Percentiles rank a stretch among this genome's conserved stretches.
phyloP scores from a whole-genome alignment of 2,329 filamentous ascomycete genomes.

The Paraconiothyrium sp. region DNA sequence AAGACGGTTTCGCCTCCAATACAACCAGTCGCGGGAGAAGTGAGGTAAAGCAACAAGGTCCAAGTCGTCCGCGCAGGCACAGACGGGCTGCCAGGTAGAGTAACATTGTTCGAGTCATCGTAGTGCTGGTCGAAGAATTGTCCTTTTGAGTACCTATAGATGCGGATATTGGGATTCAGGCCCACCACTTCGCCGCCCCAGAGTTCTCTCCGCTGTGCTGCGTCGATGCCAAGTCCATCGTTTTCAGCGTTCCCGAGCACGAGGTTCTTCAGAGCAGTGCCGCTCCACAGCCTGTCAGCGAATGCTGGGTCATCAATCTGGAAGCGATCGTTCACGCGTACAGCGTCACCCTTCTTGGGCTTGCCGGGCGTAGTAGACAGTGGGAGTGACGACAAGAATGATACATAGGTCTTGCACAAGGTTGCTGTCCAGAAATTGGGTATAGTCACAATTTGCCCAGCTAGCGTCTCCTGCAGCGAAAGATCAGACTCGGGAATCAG shows the following conservation, averaged over 20 bases:
- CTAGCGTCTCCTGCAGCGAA: conserved; percentile 64
- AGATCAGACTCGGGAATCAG: conserved; percentile 73
- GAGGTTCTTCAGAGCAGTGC: conserved; percentile 76
- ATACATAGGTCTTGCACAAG: conserved; percentile 79
- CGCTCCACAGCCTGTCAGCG: conserved; percentile 77
- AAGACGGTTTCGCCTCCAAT: conserved; percentile 91
- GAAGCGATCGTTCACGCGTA: conserved; percentile 88
- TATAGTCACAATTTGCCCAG: conserved; percentile 76
- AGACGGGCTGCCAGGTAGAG: conserved; percentile 55
- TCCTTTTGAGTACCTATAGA: conserved; percentile 85
- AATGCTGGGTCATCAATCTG: conserved; percentile 81
- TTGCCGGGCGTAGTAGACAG: conserved; percentile 80
- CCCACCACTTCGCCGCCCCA: conserved; percentile 89
- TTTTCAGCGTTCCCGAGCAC: conserved; percentile 50
- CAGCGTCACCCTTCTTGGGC: conserved; percentile 81
- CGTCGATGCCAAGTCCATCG: conserved; percentile 38
- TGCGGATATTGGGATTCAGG: conserved; percentile 85
- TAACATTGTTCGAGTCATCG: conserved; percentile 83
- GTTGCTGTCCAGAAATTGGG: conserved; percentile 77
- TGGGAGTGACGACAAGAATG: conserved; percentile 75
- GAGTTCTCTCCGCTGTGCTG: conserved; percentile 47
- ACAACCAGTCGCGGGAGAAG: conserved; percentile 77
- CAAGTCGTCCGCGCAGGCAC: conserved; percentile 78
- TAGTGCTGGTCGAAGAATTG: conserved; percentile 96
- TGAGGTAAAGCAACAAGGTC: conserved; percentile 90